Base-by-base conservation (phyloP, 768 basidiomycete species). In the Termitomyces titanicus region DNA sequence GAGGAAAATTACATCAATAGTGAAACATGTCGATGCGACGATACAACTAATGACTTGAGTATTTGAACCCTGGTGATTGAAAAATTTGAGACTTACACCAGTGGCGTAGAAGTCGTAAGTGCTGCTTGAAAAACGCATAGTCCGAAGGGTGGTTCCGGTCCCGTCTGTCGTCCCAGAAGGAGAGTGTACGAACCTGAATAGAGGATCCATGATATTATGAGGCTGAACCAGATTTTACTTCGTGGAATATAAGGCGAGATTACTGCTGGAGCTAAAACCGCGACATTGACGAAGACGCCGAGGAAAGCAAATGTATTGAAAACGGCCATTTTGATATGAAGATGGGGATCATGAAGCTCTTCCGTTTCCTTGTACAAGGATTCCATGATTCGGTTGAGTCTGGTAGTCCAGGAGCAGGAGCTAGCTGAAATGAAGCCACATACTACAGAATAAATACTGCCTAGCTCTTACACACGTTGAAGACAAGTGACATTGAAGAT, bases 121-220 rank as follows among this genome's bases (percentile, higher is more conserved):
- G 40, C 35, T 15, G 51, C 51, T 34, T 57, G 56, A n/a, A 57
- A 38, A 13, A 48, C 34, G 20, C 56, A 57, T 17, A 57, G 12
- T 45, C 56, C 51, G n/a, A 57, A 57, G 13, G 56, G 51, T 7
- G 51, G 46, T 17, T 12, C 17, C 9, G 40, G 39, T 42, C 46
- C 46, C 15, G 11, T 49, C 34, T 57, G 56, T 25, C 51, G 47
- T 17, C 46, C 47, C 15, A 57, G 18, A 22, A 57, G 51, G 20
- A 57, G 56, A 18, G 34, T 47, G 35, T 38, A 56, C 8, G 51
- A 56, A 17, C 17, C 27, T 8, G 55, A 56, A 51, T 56, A 56
- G 7, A 52, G 31, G 3, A 52, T 46, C 49, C 43, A 47, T 24
- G 50, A 56, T 10, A 51, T 33, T 10, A 56, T 46, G 6, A 56